phyloP scores from a whole-genome alignment of 768 basidiomycete species.

The Daedaleopsis nitida region DNA sequence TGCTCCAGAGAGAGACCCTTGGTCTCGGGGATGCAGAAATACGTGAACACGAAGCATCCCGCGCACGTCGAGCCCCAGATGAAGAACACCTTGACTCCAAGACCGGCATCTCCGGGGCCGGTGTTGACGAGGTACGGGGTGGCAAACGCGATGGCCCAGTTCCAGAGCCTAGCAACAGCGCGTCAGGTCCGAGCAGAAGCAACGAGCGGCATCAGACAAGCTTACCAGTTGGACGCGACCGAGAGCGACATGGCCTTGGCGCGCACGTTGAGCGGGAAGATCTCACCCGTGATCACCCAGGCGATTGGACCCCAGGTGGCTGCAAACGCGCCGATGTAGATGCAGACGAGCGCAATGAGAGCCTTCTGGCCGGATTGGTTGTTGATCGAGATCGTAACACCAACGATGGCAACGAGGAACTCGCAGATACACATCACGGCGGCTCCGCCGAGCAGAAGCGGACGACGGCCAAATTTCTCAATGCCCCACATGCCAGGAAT shows the following conservation, averaged over 20 bases:
- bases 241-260: conserved; percentile 78
- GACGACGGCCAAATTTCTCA: conserved; percentile 77
- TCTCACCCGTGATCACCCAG: conserved; percentile 67
- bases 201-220: neutral
- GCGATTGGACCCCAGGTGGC: conserved; percentile 71
- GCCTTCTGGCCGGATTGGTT: conserved; percentile 58
- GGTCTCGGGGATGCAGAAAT: conserved; percentile 52
- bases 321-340: conserved; percentile 42
- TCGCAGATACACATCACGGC: conserved; percentile 83
- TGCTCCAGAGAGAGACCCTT: conserved; percentile 87
- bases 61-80: conserved; percentile 75
- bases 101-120: conserved; percentile 49
- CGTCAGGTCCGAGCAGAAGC: neutral
- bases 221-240: conserved; percentile 61
- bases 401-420: conserved; percentile 70
- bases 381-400: conserved; percentile 42
- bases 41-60: conserved; percentile 65
- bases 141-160: conserved; percentile 64
- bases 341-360: conserved; percentile 53
- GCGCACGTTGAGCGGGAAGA: conserved; percentile 78
- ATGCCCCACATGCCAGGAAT: conserved; percentile 76
- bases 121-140: conserved; percentile 53
- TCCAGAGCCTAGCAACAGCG: conserved; percentile 46
- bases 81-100: conserved; percentile 82
- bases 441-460: conserved; percentile 74